Base-by-base conservation (phyloP, 371 early-diverging fungal species). In the Rhizopus delemar region DNA sequence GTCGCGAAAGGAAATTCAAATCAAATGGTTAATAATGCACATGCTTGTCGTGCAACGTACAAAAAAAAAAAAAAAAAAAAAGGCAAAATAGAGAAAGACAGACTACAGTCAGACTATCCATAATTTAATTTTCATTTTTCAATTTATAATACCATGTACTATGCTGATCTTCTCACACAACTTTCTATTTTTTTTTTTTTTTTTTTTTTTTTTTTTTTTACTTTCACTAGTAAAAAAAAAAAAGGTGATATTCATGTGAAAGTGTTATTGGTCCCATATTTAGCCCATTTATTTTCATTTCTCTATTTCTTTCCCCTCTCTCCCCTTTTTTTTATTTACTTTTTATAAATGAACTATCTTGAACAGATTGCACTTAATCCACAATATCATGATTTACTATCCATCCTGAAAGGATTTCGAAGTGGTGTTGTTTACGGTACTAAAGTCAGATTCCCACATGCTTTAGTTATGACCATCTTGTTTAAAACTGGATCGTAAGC, bases 391-490 rank as follows among this genome's bases (percentile, higher is more conserved):
- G 91, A 93, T 63, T 28, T 92, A 2, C 80, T 98, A 39, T 74
- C 93, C 35, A 87, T 98, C 54, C 73, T 97, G 53, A 98, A 98
- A 75, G 97, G 93, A 8, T 90, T 93, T 64, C 88, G 98, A 51
- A 98, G 95, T 73, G 98, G 98, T 61, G 83, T 93, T 48, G 97
- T 98, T 8, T 98, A 97, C 66, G 97, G 98, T 43, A 90, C 96
- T 39, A 96, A 97, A 74, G 89, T 98, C 51, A 81, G 98, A 46
- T 96, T 97, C 63, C 98, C 98, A 29, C 97, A 98, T 74, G 98
- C 98, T 9, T 76, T 98, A 0, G 97, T 98, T 58, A 98, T 98
- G 98, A 93, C 97, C 28, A 79, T 97, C 62, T 80, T 98, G 59
- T 98, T 98, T 80, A 86, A 96, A 35, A 73, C 80, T 32, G 94